phyloP scores from a whole-genome alignment of 176 grass and related monocot species.

The Eremochloa ophiuroides region DNA sequence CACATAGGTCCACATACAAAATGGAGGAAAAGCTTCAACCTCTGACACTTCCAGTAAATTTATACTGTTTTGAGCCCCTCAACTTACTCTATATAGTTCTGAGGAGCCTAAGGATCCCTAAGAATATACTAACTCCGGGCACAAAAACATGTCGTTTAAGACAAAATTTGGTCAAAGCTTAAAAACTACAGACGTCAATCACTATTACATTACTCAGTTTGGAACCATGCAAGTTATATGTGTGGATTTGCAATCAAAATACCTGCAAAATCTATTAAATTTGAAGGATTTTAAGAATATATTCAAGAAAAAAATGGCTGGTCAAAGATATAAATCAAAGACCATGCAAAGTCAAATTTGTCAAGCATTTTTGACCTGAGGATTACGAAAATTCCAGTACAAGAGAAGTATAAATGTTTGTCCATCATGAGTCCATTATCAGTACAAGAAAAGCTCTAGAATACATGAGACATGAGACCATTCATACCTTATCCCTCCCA shows the following conservation, averaged over 20 bases:
- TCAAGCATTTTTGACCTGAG: background rate
- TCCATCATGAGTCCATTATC: too few relatives aligned
- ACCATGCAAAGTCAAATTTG: background rate
- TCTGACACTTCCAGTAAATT: background rate
- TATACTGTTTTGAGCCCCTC: background rate
- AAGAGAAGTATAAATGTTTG: background rate
- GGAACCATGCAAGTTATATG: background rate
- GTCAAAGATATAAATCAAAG: background rate
- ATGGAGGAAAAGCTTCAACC: background rate
- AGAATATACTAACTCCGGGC: background rate
- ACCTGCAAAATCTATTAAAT: background rate
- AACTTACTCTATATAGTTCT: background rate
- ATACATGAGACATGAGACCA: background rate
- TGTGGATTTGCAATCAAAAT: background rate
- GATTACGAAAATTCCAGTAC: background rate
- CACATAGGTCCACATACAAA: background rate
- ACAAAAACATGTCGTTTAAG: background rate
- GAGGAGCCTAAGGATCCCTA: background rate
- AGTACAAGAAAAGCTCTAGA: background rate
- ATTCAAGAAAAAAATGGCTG: background rate
- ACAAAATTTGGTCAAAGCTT: background rate
- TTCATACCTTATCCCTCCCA: slow-evolving; percentile 77
- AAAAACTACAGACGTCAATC: background rate
- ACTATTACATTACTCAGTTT: background rate
- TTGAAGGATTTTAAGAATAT: background rate